Evolutionary conservation across 2,329 filamentous ascomycete genomes (phyloP).

Genomic region (Fusarium stilboides): DNA sequence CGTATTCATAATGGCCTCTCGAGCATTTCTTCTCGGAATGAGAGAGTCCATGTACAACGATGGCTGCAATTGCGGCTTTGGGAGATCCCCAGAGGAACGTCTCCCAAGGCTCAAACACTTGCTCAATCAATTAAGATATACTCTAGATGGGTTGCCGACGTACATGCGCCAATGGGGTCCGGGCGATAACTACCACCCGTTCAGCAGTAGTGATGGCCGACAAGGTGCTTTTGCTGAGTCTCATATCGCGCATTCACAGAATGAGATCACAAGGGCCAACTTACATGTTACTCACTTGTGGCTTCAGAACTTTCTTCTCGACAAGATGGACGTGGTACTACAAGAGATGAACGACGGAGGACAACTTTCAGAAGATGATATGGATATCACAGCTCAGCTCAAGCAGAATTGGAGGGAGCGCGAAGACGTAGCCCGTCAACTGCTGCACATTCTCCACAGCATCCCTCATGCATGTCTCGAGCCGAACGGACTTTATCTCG

Average conservation of each 20-base stretch:
- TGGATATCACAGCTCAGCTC: background rate
- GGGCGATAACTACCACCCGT: background rate
- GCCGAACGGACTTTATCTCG: slow-evolving; percentile 3
- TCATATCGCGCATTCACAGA: background rate
- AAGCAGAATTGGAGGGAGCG: slow-evolving; percentile 14
- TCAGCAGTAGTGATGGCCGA: accelerated
- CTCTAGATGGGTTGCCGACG: background rate
- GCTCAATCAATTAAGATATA: background rate
- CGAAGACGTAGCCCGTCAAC: background rate
- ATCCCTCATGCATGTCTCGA: background rate
- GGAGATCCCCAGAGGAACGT: background rate
- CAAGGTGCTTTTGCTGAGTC: background rate
- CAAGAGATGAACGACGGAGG: background rate
- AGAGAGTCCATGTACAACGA: slow-evolving; percentile 15
- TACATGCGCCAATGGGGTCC: slow-evolving; percentile 10
- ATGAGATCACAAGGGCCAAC: slow-evolving; percentile 3
- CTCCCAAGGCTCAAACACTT: background rate
- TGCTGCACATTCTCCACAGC: background rate
- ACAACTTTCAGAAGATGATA: background rate
- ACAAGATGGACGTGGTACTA: background rate
- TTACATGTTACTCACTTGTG: background rate
- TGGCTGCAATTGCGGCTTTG: slow-evolving; percentile 9
- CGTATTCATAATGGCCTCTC: slow-evolving; percentile 1
- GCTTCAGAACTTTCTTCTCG: background rate
- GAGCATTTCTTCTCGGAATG: background rate